These are phyloP conservation scores for Ogataea chonburiensis DNA, from an alignment of 805 yeast genomes.

Conservation along the genomic window DNA sequence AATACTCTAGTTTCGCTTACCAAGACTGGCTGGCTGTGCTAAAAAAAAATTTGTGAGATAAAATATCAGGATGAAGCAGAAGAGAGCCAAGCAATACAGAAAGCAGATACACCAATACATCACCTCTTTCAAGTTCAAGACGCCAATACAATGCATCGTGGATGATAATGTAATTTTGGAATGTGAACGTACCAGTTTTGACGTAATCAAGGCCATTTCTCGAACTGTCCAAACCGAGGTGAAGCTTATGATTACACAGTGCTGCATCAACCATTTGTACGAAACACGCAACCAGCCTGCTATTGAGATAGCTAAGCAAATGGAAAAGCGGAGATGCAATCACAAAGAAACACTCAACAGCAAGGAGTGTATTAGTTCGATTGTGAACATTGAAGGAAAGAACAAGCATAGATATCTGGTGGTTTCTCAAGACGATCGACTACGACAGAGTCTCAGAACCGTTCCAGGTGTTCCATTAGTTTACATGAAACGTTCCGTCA, in stretches of 20 bases:
- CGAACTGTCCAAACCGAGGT: constrained; percentile 82
- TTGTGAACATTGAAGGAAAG: constrained; percentile 66
- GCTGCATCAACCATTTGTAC: constrained; percentile 87
- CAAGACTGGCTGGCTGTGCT: constrained; percentile 7
- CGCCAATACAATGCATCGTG: constrained; percentile 86
- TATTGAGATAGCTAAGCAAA: constrained; percentile 76
- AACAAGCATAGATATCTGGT: constrained; percentile 91
- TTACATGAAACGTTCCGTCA: constrained; percentile 85
- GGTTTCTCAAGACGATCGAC: constrained; percentile 73
- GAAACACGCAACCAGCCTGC: constrained; percentile 69
- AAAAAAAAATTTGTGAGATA: constrained; percentile 7
- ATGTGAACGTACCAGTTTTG: constrained; percentile 66
- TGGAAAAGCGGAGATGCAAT: constrained; percentile 89
- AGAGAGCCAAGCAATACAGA: constrained; percentile 90
- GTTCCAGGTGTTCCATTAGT: constrained; percentile 90
- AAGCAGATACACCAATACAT: constrained; percentile 86
- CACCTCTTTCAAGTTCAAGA: constrained; percentile 87
- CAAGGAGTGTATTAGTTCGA: constrained; percentile 71
- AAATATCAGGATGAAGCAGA: constrained; percentile 78
- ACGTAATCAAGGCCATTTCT: constrained; percentile 75
- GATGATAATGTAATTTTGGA: constrained; percentile 76
- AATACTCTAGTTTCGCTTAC: too few species aligned
- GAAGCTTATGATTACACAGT: constrained; percentile 92
- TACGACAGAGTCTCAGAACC: constrained; percentile 66
- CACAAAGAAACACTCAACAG: constrained; percentile 57